Evolutionary conservation across 179 eudicot genomes (phyloP).

Genomic region (Spinacia oleracea): DNA sequence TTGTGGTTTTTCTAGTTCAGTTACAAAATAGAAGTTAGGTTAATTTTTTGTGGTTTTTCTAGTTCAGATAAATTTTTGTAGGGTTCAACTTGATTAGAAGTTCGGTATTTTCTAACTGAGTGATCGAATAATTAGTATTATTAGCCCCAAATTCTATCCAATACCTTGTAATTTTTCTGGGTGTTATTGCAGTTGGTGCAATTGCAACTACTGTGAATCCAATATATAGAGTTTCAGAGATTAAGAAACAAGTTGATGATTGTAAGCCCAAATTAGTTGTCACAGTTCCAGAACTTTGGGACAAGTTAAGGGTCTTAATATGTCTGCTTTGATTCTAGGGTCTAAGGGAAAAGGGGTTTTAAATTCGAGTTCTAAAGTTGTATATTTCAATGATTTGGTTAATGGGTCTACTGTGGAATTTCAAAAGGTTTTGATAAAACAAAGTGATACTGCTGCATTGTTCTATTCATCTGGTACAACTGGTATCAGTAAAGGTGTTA

Average conservation of each 20-base stretch:
- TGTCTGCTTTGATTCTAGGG: slow-evolving; percentile 43
- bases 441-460: slow-evolving; percentile 55
- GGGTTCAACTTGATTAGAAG: no score
- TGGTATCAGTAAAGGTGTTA: slow-evolving; percentile 65
- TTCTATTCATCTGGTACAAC: slow-evolving; percentile 83
- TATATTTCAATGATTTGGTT: slow-evolving; percentile 38
- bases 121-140: no score
- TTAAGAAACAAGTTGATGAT: slow-evolving; percentile 59
- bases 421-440: slow-evolving; percentile 33
- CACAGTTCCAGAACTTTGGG: slow-evolving; percentile 45
- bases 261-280: slow-evolving; percentile 54
- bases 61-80: no score
- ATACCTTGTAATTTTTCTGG: slow-evolving; percentile 54
- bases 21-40: no score
- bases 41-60: no score
- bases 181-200: slow-evolving; percentile 61
- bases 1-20: no score
- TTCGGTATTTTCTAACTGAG: no score
- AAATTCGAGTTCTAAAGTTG: slow-evolving; percentile 20
- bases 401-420: slow-evolving; percentile 30
- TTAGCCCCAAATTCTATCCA: slow-evolving; percentile 73
- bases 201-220: slow-evolving; percentile 74
- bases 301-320: slow-evolving; percentile 42
- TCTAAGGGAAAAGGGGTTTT: not conserved
- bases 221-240: slow-evolving; percentile 49